Evolutionary conservation across 2,329 filamentous ascomycete species (phyloP).

Genomic region (Orbilia javanica): DNA sequence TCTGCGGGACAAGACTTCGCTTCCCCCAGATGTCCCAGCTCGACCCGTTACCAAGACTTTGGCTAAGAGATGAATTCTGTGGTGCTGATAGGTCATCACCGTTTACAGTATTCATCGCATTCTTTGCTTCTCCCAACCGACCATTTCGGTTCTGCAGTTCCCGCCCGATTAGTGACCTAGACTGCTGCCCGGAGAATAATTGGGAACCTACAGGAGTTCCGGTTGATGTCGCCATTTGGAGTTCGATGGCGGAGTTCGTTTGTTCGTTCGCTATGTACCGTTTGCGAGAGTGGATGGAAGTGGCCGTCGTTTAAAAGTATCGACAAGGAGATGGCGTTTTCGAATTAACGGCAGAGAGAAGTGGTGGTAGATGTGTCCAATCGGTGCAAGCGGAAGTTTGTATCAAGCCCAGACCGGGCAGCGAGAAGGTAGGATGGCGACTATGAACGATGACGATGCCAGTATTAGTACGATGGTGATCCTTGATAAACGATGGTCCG

Average conservation of each 20-base stretch:
- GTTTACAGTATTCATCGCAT: constrained; percentile 27
- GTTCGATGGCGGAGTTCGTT: constrained; percentile 17
- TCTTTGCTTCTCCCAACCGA: constrained; percentile 52
- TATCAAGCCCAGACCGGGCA: constrained; percentile 46
- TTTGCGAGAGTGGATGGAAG: constrained; percentile 5
- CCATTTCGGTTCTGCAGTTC: constrained; percentile 47
- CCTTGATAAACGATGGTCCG: constrained; percentile 22
- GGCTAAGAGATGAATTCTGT: constrained; percentile 48
- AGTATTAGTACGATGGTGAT: constrained; percentile 63
- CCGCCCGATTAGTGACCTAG: constrained; percentile 16
- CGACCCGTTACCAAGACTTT: constrained; percentile 53
- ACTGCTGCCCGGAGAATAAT: neutral
- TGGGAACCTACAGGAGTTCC: constrained; percentile 41
- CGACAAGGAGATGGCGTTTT: neutral
- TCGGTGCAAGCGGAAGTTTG: constrained; percentile 15
- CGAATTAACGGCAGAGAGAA: neutral
- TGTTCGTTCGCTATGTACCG: constrained; percentile 25
- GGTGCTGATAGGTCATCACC: constrained; percentile 41
- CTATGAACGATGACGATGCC: constrained; percentile 48
- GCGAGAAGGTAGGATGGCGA: constrained; percentile 1
- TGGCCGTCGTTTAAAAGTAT: neutral
- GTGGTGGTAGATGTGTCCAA: constrained; percentile 2
- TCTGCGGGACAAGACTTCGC: constrained; percentile 39
- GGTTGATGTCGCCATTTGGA: constrained; percentile 48
- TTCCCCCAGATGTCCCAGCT: constrained; percentile 58